phyloP scores from a whole-genome alignment of 2,329 filamentous ascomycete genomes.

The Amylocarpus encephaloides region DNA sequence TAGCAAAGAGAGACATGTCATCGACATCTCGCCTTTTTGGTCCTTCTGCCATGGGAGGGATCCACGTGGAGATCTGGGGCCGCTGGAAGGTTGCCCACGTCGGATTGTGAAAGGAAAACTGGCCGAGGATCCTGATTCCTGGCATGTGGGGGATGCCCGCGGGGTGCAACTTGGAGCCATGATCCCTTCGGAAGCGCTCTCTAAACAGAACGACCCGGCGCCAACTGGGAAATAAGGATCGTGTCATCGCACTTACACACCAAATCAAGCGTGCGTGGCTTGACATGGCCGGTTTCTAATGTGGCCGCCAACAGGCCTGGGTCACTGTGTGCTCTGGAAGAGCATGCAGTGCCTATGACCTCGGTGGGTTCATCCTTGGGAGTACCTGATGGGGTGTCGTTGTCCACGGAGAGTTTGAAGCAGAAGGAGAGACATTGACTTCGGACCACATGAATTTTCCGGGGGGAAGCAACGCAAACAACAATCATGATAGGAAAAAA shows the following conservation, averaged over 20 bases:
- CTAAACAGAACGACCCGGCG: constrained; percentile 1
- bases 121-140: too few species aligned
- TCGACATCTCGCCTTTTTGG: too few species aligned
- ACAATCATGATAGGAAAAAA: constrained; percentile 23
- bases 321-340: background rate
- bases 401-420: constrained; percentile 5
- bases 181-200: background rate
- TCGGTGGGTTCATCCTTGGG: constrained; percentile 2
- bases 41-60: too few species aligned
- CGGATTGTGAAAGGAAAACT: too few species aligned
- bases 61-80: too few species aligned
- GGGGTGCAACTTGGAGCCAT: constrained; percentile 7
- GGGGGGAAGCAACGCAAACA: constrained; percentile 16
- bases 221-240: background rate
- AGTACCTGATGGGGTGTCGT: background rate
- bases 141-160: too few species aligned
- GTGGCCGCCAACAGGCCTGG: too few species aligned
- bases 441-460: constrained; percentile 24
- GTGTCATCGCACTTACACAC: too few species aligned
- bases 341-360: background rate
- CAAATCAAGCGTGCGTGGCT: too few species aligned
- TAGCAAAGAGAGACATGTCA: too few species aligned
- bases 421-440: constrained; percentile 25
- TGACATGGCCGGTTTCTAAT: too few species aligned
- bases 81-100: too few species aligned